Evolutionary conservation across 2,329 filamentous ascomycete species (phyloP).

Genomic region (Penicillium sp.): DNA sequence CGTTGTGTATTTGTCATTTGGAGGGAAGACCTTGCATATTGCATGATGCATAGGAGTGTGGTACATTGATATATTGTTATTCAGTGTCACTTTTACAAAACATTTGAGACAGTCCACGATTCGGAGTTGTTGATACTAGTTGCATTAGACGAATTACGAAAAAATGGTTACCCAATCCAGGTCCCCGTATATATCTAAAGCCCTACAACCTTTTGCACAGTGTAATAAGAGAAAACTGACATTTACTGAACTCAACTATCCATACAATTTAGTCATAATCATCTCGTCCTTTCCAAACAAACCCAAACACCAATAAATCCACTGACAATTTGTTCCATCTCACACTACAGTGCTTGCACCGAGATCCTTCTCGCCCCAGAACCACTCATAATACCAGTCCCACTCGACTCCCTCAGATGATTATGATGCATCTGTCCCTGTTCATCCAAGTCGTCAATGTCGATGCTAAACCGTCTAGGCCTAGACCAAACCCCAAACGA

Average conservation of each 20-base stretch:
- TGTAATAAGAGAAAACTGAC: not conserved
- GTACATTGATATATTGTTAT: constrained; percentile 5
- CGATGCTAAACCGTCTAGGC: constrained; percentile 35
- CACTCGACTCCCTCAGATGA: constrained; percentile 32
- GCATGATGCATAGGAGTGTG: not conserved
- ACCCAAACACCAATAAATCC: not conserved
- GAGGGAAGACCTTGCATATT: not conserved
- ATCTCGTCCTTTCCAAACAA: not conserved
- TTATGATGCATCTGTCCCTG: constrained; percentile 29
- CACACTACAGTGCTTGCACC: constrained; percentile 23
- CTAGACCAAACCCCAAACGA: constrained; percentile 33
- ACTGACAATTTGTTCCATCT: not conserved
- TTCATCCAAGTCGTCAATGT: constrained; percentile 32
- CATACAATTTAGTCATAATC: not conserved
- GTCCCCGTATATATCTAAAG: too few relatives aligned
- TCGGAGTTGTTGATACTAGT: not conserved
- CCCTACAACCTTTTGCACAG: not conserved
- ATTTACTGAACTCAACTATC: not conserved
- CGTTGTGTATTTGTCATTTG: constrained; percentile 1
- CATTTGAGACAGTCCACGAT: not conserved
- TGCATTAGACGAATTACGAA: not conserved
- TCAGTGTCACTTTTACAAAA: not conserved
- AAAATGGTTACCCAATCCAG: not conserved
- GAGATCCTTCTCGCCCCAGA: constrained; percentile 27
- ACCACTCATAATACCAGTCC: constrained; percentile 28